Evolutionary conservation across 2,329 filamentous ascomycete genomes (phyloP).

Genomic region (Curvularia lunata): DNA sequence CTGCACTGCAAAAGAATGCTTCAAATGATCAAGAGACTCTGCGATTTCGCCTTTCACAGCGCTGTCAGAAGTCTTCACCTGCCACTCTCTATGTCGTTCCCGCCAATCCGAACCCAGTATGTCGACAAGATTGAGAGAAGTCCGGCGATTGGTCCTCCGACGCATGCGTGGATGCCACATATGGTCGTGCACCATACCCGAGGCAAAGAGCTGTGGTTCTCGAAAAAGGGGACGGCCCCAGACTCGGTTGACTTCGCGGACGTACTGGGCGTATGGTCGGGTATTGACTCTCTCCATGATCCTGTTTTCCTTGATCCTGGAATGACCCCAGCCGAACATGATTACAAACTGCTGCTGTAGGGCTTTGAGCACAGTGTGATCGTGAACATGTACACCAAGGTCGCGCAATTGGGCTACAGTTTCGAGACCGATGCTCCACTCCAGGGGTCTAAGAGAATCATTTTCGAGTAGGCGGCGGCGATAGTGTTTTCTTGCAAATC

Average conservation of each 20-base stretch:
- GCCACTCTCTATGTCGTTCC: background rate
- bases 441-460: conserved; percentile 23
- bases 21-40: conserved; percentile 3
- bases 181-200: conserved; percentile 10
- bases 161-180: conserved; percentile 30
- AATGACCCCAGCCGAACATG: conserved; percentile 39
- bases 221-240: conserved; percentile 38
- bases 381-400: conserved; percentile 34
- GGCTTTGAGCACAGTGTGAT: conserved; percentile 34
- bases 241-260: conserved; percentile 35
- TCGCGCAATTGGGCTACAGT: conserved; percentile 39
- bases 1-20: conserved; percentile 1
- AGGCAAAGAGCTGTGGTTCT: conserved; percentile 28
- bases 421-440: conserved; percentile 41
- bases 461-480: conserved; percentile 27
- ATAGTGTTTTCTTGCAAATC: conserved; percentile 34
- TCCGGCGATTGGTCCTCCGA: conserved; percentile 8
- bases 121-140: conserved; percentile 14
- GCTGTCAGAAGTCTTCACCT: background rate
- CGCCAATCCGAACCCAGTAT: conserved; percentile 14
- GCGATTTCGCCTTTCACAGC: background rate
- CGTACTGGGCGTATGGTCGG: conserved; percentile 31
- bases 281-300: conserved; percentile 33
- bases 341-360: conserved; percentile 37
- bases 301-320: conserved; percentile 31